phyloP scores from a whole-genome alignment of 805 yeast genomes.

The Candida cerambycidarum region DNA sequence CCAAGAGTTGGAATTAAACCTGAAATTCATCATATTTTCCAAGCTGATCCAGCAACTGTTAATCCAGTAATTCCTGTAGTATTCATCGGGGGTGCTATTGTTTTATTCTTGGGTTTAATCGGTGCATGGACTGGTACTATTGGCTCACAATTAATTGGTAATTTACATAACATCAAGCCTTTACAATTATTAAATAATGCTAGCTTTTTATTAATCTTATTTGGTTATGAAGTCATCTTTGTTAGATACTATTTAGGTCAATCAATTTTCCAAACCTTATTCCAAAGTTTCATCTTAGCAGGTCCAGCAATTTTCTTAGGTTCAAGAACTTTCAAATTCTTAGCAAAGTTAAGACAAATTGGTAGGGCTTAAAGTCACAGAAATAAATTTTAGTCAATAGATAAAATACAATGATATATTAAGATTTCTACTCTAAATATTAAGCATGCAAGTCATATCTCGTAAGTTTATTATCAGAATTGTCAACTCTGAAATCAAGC shows the following conservation, averaged over 20 bases:
- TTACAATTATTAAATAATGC: constrained; percentile 35
- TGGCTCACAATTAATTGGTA: constrained; percentile 22
- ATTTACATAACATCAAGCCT: constrained; percentile 35
- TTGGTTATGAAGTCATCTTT: constrained; percentile 53
- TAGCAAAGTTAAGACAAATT: constrained; percentile 30
- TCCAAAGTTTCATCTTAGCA: constrained; percentile 46
- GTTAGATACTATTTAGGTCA: constrained; percentile 57
- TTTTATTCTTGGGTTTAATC: constrained; percentile 43
- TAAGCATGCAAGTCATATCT: neutral
- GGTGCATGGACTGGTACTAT: constrained; percentile 41
- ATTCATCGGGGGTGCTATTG: constrained; percentile 47
- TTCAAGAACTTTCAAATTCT: constrained; percentile 59
- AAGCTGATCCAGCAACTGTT: constrained; percentile 51
- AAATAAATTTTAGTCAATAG: neutral
- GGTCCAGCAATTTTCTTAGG: constrained; percentile 61
- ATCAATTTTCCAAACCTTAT: constrained; percentile 59
- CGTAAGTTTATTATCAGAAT: neutral
- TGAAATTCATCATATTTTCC: constrained; percentile 66
- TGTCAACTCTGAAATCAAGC: neutral
- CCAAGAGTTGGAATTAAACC: constrained; percentile 49
- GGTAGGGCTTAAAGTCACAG: constrained; percentile 22
- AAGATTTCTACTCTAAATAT: neutral
- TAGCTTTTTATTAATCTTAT: constrained; percentile 48
- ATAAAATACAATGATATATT: constrained; percentile 1
- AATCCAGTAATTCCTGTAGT: constrained; percentile 50